These are phyloP conservation scores for Apiospora saccharicola DNA, from an alignment of 2,329 filamentous ascomycete genomes.

Conservation along the genomic window DNA sequence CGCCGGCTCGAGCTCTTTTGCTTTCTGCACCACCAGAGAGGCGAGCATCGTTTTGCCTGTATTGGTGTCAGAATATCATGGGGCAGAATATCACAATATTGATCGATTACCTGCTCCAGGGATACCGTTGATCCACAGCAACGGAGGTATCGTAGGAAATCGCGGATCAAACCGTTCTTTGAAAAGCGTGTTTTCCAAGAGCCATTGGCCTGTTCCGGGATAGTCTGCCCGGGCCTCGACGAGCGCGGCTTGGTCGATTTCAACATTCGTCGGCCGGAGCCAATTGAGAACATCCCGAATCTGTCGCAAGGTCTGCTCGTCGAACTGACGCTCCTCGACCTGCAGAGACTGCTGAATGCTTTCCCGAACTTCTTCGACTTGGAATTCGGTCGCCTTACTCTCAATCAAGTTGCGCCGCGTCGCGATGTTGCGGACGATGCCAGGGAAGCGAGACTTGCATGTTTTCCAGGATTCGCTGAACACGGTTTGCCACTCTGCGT, in stretches of 20 bases:
- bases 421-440: slow-evolving; percentile 33
- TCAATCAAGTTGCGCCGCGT: slow-evolving; percentile 34
- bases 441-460: slow-evolving; percentile 30
- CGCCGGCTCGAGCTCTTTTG: slow-evolving; percentile 26
- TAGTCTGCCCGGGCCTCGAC: slow-evolving; percentile 28
- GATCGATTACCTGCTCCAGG: slow-evolving; percentile 38
- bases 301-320: slow-evolving; percentile 22
- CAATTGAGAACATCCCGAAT: slow-evolving; percentile 27
- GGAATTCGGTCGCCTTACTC: slow-evolving; percentile 31
- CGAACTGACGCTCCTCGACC: slow-evolving; percentile 13
- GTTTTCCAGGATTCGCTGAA: slow-evolving; percentile 39
- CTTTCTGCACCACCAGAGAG: slow-evolving; percentile 41
- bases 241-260: background rate
- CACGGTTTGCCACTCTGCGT: slow-evolving; percentile 37
- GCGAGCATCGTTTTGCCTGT: slow-evolving; percentile 45
- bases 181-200: slow-evolving; percentile 30
- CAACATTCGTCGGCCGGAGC: slow-evolving; percentile 27
- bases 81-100: background rate
- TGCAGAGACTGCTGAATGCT: slow-evolving; percentile 12
- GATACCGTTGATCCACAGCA: slow-evolving; percentile 38
- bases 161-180: slow-evolving; percentile 34
- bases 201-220: slow-evolving; percentile 35
- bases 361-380: slow-evolving; percentile 31
- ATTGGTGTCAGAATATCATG: slow-evolving; percentile 16
- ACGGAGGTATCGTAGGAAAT: slow-evolving; percentile 30